Base-by-base conservation (phyloP, 192 early-diverging fungal species). In the Backusella tuberculispora region DNA sequence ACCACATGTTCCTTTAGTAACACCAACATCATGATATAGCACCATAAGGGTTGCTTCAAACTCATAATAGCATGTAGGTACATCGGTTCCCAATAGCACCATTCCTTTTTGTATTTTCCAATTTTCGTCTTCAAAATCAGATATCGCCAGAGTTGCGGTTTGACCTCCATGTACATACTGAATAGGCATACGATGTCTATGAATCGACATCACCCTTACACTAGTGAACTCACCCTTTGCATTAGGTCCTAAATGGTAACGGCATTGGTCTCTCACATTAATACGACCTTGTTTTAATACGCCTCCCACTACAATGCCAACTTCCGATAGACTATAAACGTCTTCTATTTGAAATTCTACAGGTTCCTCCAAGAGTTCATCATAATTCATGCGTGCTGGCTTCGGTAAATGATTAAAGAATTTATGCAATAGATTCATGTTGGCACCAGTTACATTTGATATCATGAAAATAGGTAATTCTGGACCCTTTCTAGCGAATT, bases 261-360 rank as follows among this genome's bases (percentile, higher is more conserved):
- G 88, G 63, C 74, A 74, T 53, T 24, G 69, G 37, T 65, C 75
- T 43, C 79, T 76, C 6, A 89, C 79, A 4, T 84, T 78, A 14
- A 90, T 84, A 10, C 81, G 71, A 9, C 89, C 89, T 10, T 83
- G 73, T 38, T 83, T 82, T 34, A 92, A 80, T 64, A 90, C 85
- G 48, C 90, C 90, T 13, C 90, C 89, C 40, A 88, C 82, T 1
- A 93, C 92, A 24, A 81, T 83, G 1, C 90, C 92, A 42, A 91
- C 89, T 3, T 86, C 83, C 80, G 90, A 89, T 9, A 94, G 85
- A 46, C 76, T 78, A 76, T 94, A 95, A 17, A 93, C 85, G 67
- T 95, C 92, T 77, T 96, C 94, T 50, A 97, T 88, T 71, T 97
- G 92, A 74, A 91, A 94, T 75, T 92, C 88, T 38, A 85, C 88